These are phyloP conservation scores for Wallacemonas sp. DNA, from an alignment of 208 protist species.

Conservation along the genomic window DNA sequence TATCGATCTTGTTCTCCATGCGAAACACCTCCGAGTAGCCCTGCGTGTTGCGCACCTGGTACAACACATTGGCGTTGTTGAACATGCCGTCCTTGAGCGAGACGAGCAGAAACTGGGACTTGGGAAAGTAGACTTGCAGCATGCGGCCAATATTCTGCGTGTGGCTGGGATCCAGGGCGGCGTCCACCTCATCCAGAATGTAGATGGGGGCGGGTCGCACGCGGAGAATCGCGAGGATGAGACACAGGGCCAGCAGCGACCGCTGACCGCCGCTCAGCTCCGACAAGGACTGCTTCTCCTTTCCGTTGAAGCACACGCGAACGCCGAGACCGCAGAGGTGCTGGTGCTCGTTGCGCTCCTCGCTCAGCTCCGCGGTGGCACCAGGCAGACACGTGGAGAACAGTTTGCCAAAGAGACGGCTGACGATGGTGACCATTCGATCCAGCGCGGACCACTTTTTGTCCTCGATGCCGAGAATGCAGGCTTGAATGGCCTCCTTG, in stretches of 20 bases:
- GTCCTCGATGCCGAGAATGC: conserved; percentile 97
- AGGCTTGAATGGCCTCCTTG: conserved; percentile 95
- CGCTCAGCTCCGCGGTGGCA: conserved; percentile 87
- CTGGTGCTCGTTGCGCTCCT: conserved; percentile 77
- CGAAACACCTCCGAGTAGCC: conserved; percentile 87
- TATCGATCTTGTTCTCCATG: conserved; percentile 40
- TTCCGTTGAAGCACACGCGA: conserved; percentile 96
- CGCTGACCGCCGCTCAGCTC: conserved; percentile 99
- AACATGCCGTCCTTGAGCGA: conserved; percentile 99
- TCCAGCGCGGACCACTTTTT: conserved; percentile 98
- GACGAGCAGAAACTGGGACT: conserved; percentile 99
- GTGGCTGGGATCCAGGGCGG: conserved; percentile 99
- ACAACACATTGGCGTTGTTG: conserved; percentile 99
- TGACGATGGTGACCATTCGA: conserved; percentile 96
- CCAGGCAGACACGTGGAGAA: conserved; percentile 98
- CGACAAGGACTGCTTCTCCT: conserved; percentile 97
- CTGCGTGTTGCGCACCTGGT: conserved; percentile 95
- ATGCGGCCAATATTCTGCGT: conserved; percentile 99
- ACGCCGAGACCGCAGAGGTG: conserved; percentile 94
- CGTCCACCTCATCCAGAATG: conserved; percentile 99
- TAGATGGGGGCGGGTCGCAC: conserved; percentile 99
- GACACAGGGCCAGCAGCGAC: conserved; percentile 99
- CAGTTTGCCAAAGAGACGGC: conserved; percentile 97
- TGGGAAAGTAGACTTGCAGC: conserved; percentile 96
- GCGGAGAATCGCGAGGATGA: conserved; percentile 98